Evolutionary conservation across 1,284 basidiomycete genomes (phyloP).

Genomic region (Pseudozyma tsukubaensis): DNA sequence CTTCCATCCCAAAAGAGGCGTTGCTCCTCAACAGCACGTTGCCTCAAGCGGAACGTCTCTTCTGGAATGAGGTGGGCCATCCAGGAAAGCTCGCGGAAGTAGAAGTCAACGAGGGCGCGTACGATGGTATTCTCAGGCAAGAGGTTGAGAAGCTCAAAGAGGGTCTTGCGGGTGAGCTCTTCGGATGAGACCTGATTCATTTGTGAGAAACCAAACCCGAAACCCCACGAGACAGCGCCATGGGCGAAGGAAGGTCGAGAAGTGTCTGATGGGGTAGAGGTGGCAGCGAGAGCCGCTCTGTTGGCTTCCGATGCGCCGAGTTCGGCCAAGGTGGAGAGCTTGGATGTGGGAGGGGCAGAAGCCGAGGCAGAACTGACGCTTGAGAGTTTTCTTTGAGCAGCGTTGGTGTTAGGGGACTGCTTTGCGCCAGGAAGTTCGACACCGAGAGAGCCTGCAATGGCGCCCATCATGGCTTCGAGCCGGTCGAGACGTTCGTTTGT

Average conservation of each 20-base stretch:
- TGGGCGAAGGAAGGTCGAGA: conserved; percentile 12
- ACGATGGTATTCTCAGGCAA: conserved; percentile 44
- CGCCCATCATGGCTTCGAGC: conserved; percentile 56
- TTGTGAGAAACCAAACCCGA: conserved; percentile 49
- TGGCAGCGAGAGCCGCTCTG: conserved; percentile 29
- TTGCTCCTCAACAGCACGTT: conserved; percentile 26
- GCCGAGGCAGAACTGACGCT: conserved; percentile 19
- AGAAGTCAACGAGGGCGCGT: conserved; percentile 35
- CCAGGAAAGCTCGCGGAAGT: conserved; percentile 52
- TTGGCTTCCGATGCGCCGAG: conserved; percentile 45
- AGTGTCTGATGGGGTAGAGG: not conserved
- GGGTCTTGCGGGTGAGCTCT: conserved; percentile 34
- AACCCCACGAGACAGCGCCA: conserved; percentile 39
- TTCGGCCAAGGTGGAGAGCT: conserved; percentile 49
- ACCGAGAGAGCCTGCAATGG: conserved; percentile 46
- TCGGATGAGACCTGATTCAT: conserved; percentile 33
- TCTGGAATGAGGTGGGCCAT: conserved; percentile 46
- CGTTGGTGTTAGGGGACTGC: not conserved
- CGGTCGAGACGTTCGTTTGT: conserved; percentile 52
- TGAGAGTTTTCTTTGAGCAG: conserved; percentile 21
- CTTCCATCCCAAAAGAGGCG: conserved; percentile 36
- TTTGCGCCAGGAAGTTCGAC: conserved; percentile 35
- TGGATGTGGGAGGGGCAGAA: conserved; percentile 22
- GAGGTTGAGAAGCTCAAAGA: conserved; percentile 40
- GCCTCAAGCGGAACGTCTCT: conserved; percentile 27